These are phyloP conservation scores for Imleria badia DNA, from an alignment of 768 basidiomycete species.

Conservation along the genomic window DNA sequence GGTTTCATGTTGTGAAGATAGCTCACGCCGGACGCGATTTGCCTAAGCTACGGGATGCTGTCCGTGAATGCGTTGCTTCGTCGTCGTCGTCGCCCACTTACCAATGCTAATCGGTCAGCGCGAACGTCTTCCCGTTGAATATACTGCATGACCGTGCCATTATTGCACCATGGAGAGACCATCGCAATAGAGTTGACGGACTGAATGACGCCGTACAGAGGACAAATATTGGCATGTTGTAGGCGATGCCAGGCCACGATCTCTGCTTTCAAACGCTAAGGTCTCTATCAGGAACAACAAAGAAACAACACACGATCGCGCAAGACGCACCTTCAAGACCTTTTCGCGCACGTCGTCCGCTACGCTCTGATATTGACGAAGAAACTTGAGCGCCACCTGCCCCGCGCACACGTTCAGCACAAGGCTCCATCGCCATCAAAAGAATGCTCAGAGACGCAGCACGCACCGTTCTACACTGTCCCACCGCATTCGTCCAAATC, in stretches of 20 bases:
- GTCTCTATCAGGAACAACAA: not conserved
- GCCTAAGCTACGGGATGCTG: constrained; percentile 38
- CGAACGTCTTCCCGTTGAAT: constrained; percentile 40
- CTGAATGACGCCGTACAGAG: constrained; percentile 55
- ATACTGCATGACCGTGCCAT: constrained; percentile 55
- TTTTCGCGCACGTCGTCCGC: constrained; percentile 52
- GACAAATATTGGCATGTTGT: constrained; percentile 54
- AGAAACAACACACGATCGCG: not conserved
- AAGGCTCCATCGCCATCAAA: no score
- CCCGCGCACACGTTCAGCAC: not conserved
- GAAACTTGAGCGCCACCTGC: constrained; percentile 58
- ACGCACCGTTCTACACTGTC: constrained; percentile 30
- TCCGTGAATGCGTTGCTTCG: not conserved
- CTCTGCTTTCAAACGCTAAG: constrained; percentile 55
- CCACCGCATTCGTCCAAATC: constrained; percentile 47
- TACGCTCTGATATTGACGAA: constrained; percentile 48
- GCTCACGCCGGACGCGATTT: constrained; percentile 55
- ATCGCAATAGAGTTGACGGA: constrained; percentile 53
- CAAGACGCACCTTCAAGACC: constrained; percentile 42
- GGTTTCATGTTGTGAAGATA: constrained; percentile 58
- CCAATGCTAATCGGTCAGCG: constrained; percentile 47
- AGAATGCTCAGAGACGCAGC: not conserved
- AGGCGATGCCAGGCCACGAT: constrained; percentile 58
- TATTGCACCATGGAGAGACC: constrained; percentile 65
- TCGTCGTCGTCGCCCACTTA: constrained; percentile 26